A percentile compares a stretch with the other conserved stretches of the same genome.
Conservation (phyloP, 306 rosid species). For the Ceratonia siliqua region DNA sequence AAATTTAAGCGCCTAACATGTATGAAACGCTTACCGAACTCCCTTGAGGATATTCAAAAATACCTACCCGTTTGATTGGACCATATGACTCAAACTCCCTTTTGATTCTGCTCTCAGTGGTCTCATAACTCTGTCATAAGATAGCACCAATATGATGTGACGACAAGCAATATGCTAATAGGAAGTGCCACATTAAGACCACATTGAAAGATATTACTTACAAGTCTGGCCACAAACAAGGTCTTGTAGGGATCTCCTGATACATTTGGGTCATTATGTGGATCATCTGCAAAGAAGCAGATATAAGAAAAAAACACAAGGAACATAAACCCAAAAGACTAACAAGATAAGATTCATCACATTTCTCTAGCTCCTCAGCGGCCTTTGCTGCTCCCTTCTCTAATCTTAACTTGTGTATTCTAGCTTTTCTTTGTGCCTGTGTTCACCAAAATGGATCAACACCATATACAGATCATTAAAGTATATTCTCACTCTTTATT, state of each 20-base stretch:
- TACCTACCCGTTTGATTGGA: conserved; percentile 99
- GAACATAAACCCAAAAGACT: conserved; percentile 10
- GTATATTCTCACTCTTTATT: neutral
- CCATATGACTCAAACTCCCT: conserved; percentile 99
- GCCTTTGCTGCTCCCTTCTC: conserved; percentile 95
- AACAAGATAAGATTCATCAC: conserved; percentile 45
- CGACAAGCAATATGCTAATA: neutral
- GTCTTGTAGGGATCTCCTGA: conserved; percentile 99
- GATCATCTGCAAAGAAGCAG: conserved; percentile 68
- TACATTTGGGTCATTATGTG: conserved; percentile 68
- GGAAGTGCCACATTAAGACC: neutral
- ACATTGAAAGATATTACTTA: conserved; percentile 45
- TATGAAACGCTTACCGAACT: conserved; percentile 86
- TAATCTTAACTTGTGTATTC: conserved; percentile 77
- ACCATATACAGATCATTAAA: neutral
- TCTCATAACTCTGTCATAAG: conserved; percentile 87
- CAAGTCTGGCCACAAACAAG: conserved; percentile 88
- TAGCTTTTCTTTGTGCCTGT: conserved; percentile 77
- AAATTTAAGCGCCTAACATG: conserved; percentile 19
- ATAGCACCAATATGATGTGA: conserved; percentile 23
- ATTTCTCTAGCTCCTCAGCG: conserved; percentile 90
- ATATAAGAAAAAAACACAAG: conserved; percentile 26
- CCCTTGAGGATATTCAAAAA: conserved; percentile 67
- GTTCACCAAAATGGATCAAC: conserved; percentile 34
- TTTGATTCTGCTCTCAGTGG: conserved; percentile 94